Evolutionary conservation across 177 flowering plant genomes (phyloP), one percentile per base, ranked within the genome.

Genomic region (Vitis hybrid): DNA sequence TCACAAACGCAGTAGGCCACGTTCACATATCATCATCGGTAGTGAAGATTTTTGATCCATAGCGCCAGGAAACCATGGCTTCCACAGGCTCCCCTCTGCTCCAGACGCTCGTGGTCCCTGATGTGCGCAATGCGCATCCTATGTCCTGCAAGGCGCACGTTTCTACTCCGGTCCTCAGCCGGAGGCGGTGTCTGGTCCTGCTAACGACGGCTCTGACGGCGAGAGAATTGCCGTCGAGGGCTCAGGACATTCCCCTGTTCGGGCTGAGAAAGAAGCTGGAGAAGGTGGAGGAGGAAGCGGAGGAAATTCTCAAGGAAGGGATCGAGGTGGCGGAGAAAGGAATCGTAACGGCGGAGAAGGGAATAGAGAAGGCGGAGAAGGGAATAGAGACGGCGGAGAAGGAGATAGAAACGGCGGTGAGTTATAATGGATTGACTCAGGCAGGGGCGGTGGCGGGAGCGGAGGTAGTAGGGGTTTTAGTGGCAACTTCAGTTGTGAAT

Each of bases 391-490:
- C 75, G 33, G 92, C 78, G 50, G 92, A 82, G 79, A 74, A 15
- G 55, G 83, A 74, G 75, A 64, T 84, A 6, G 86, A 77, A 51
- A 11, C 72, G 53, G 81, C 79, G 33, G 76, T 77, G 63, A 73
- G 81, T 61, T 82, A 84, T 45, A 86, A 85, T 1, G 92, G 81
- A 14, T 9, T 88, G 60, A 86, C 87, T 29, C 98, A 91, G 84
- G 99, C 98, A 0, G 94, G 87, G 13, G 87, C 53, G 26, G 99
- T 91, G 63, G 90, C 79, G 1, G 97, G 82, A 60, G 97, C 96
- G 31, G 98, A 94, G 86, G 65, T 78, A 9, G 66, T 89, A 3
- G 97, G 90, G 1, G 86, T 94, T 10, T 22, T 90, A 77, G 77
- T 89, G 33, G 98, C 97, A 31, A 78, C 90, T 3, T 80, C 95